Conservation (phyloP, 257 asterid genomes). For the Craterostigma plantagineum region DNA sequence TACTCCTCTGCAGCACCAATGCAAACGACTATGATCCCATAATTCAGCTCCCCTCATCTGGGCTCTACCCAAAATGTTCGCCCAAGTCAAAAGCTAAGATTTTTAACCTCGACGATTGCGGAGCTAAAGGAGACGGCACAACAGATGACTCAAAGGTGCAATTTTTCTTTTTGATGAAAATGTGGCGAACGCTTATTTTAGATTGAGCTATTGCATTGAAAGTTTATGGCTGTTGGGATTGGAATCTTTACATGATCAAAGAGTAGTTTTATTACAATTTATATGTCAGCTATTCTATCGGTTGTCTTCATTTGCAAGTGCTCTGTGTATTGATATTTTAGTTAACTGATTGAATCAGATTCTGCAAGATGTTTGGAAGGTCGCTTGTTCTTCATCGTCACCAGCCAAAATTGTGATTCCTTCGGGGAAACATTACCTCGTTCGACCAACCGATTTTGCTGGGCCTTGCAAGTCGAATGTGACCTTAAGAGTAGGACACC, state of each 20-base stretch:
- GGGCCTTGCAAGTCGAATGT: conserved; percentile 65
- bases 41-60: conserved; percentile 20
- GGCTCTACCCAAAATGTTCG: conserved; percentile 13
- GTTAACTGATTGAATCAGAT: conserved; percentile 24
- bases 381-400: conserved; percentile 33
- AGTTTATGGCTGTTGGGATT: neutral
- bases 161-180: neutral
- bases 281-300: too few relatives aligned
- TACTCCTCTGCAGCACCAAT: conserved; percentile 2
- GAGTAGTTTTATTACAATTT: too few relatives aligned
- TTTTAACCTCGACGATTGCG: conserved; percentile 33
- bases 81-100: conserved; percentile 11
- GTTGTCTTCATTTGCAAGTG: neutral
- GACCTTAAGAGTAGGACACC: conserved; percentile 35
- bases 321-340: neutral
- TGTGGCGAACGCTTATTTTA: neutral
- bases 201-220: neutral
- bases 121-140: conserved; percentile 53
- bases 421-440: conserved; percentile 18
- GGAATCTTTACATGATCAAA: too few relatives aligned
- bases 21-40: conserved; percentile 15
- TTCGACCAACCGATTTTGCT: conserved; percentile 31
- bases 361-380: conserved; percentile 42
- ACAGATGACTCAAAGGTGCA: conserved; percentile 39
- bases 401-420: conserved; percentile 32